These are phyloP conservation scores for Trichosanthes truncata DNA, from an alignment of 306 rosid species.

Conservation along the genomic window DNA sequence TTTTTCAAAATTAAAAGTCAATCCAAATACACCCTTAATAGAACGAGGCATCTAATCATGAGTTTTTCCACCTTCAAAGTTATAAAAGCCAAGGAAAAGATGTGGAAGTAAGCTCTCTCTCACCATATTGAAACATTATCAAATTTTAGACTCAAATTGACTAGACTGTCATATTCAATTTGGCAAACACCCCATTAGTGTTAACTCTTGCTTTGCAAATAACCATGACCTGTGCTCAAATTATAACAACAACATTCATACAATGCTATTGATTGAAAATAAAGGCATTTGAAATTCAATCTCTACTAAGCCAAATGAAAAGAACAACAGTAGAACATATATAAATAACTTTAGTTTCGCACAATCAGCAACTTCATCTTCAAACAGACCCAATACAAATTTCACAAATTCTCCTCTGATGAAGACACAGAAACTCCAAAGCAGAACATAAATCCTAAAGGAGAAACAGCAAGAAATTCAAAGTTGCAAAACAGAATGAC, in stretches of 20 bases:
- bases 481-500: not conserved
- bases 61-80: too few species aligned
- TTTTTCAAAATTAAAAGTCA: too few species aligned
- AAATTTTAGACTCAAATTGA: too few species aligned
- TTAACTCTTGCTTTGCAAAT: too few species aligned
- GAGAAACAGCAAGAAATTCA: not conserved
- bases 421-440: not conserved
- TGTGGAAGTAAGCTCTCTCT: too few species aligned
- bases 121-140: too few species aligned
- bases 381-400: not conserved
- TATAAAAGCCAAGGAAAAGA: too few species aligned
- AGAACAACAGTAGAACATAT: not conserved
- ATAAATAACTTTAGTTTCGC: not conserved
- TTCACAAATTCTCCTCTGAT: not conserved
- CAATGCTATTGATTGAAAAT: not conserved
- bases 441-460: not conserved
- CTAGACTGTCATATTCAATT: too few species aligned
- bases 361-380: not conserved
- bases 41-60: too few species aligned
- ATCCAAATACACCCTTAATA: too few species aligned
- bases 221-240: too few species aligned
- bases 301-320: not conserved
- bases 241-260: not conserved
- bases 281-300: not conserved
- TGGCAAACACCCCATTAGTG: too few species aligned